Percentiles rank a stretch among this genome's conserved stretches.
Conservation (phyloP, 1,284 basidiomycete genomes). For the Inonotus obliquus region DNA sequence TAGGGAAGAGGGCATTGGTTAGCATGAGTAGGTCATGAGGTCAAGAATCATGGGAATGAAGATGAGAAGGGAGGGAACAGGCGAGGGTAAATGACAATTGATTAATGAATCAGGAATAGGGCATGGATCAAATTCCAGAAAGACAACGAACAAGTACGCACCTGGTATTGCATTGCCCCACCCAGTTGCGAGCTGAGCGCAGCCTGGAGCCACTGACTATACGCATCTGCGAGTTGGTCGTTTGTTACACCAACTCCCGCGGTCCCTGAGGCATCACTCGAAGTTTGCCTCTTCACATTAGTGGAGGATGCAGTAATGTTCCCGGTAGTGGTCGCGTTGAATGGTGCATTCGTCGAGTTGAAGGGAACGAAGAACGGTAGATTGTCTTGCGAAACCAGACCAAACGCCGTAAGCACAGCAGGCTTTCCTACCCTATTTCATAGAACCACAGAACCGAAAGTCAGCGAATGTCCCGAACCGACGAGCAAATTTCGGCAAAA, state of each 20-base stretch:
- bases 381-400: slow-evolving; percentile 56
- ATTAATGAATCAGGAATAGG: neutral
- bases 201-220: slow-evolving; percentile 42
- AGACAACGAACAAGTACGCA: slow-evolving; percentile 22
- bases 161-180: slow-evolving; percentile 58
- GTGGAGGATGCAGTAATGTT: slow-evolving; percentile 23
- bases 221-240: slow-evolving; percentile 46
- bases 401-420: slow-evolving; percentile 49
- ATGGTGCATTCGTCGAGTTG: slow-evolving; percentile 44
- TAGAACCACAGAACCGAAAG: neutral
- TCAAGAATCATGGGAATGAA: neutral
- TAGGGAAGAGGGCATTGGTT: neutral
- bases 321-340: slow-evolving; percentile 19
- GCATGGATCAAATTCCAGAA: neutral
- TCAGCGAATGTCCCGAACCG: neutral
- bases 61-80: neutral
- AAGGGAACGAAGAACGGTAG: slow-evolving; percentile 53
- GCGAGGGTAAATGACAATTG: neutral
- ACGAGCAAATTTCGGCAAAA: neutral
- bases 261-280: slow-evolving; percentile 5
- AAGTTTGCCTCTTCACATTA: slow-evolving; percentile 13
- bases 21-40: neutral
- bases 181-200: slow-evolving; percentile 40
- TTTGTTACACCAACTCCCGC: slow-evolving; percentile 41
- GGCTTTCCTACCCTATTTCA: slow-evolving; percentile 50